A percentile compares a stretch with the other conserved stretches of the same genome.
These are phyloP conservation scores for Zopfia rhizophila DNA, from an alignment of 2,329 filamentous ascomycete genomes.

Conservation along the genomic window DNA sequence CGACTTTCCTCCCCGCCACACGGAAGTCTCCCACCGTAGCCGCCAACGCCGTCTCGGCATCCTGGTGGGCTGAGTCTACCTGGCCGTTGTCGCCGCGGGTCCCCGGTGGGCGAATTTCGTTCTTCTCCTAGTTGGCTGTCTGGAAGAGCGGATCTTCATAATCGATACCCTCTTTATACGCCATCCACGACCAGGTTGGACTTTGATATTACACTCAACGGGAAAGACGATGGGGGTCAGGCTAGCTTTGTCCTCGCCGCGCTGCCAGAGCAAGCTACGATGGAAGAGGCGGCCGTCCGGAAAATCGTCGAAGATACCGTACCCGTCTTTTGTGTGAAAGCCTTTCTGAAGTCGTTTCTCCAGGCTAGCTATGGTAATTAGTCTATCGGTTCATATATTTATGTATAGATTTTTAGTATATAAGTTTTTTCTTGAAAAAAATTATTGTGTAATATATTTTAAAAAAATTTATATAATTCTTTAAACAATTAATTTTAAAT, in stretches of 20 bases:
- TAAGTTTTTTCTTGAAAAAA: too few relatives aligned
- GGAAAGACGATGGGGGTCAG: conserved; percentile 8
- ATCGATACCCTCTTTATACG: conserved; percentile 27
- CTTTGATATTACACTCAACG: not conserved
- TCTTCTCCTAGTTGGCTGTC: conserved; percentile 19
- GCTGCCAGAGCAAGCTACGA: conserved; percentile 40
- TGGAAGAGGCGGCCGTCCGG: conserved; percentile 19
- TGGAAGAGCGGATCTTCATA: conserved; percentile 21
- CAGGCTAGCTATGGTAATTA: conserved; percentile 42
- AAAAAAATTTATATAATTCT: too few relatives aligned
- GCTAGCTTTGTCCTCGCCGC: conserved; percentile 15
- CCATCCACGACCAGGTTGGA: conserved; percentile 33
- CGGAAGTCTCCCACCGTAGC: conserved; percentile 20
- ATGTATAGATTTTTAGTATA: too few relatives aligned
- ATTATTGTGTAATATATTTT: too few relatives aligned
- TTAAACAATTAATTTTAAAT: too few relatives aligned
- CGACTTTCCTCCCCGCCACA: conserved; percentile 14
- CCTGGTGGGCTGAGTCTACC: not conserved
- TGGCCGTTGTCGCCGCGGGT: not conserved
- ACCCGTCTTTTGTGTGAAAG: conserved; percentile 32
- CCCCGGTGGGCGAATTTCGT: conserved; percentile 17
- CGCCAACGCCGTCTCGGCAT: conserved; percentile 13
- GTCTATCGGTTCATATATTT: too few relatives aligned
- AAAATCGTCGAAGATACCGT: conserved; percentile 40
- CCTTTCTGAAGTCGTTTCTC: conserved; percentile 36